phyloP scores from a whole-genome alignment of 2,329 filamentous ascomycete genomes.

The Aspergillus pseudoglaucus region DNA sequence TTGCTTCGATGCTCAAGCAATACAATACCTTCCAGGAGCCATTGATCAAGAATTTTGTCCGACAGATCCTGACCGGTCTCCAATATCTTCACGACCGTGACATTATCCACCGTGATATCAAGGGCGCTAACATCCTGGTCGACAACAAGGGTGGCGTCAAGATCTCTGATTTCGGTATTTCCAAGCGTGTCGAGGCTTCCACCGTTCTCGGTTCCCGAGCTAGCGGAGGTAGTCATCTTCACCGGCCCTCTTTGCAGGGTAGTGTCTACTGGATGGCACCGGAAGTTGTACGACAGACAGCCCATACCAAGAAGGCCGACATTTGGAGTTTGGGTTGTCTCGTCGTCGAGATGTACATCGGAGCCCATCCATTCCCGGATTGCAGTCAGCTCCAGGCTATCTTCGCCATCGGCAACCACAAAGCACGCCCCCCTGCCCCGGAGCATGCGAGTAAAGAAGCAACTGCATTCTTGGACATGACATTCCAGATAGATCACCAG shows the following conservation, averaged over 20 bases:
- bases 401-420: slow-evolving; percentile 91
- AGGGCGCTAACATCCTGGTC: slow-evolving; percentile 96
- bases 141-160: slow-evolving; percentile 99
- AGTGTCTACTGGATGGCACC: slow-evolving; percentile 99
- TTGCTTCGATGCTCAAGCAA: slow-evolving; percentile 97
- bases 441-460: slow-evolving; percentile 81
- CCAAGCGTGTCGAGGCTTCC: slow-evolving; percentile 90
- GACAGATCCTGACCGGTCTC: slow-evolving; percentile 87
- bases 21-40: slow-evolving; percentile 93
- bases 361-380: slow-evolving; percentile 90
- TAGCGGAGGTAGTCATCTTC: slow-evolving; percentile 37
- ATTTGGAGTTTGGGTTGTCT: slow-evolving; percentile 97
- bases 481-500: slow-evolving; percentile 94
- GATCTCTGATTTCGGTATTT: slow-evolving; percentile 98
- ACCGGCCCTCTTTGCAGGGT: slow-evolving; percentile 74
- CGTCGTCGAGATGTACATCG: slow-evolving; percentile 99
- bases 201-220: slow-evolving; percentile 59
- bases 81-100: slow-evolving; percentile 90
- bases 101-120: slow-evolving; percentile 98
- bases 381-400: slow-evolving; percentile 96
- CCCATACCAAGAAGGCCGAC: slow-evolving; percentile 95
- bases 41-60: slow-evolving; percentile 90
- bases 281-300: slow-evolving; percentile 95
- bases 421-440: slow-evolving; percentile 81
- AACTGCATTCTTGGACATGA: slow-evolving; percentile 72